These are phyloP conservation scores for Sungouiozyma ichnusensis DNA, from an alignment of 805 yeast species.

Conservation along the genomic window DNA sequence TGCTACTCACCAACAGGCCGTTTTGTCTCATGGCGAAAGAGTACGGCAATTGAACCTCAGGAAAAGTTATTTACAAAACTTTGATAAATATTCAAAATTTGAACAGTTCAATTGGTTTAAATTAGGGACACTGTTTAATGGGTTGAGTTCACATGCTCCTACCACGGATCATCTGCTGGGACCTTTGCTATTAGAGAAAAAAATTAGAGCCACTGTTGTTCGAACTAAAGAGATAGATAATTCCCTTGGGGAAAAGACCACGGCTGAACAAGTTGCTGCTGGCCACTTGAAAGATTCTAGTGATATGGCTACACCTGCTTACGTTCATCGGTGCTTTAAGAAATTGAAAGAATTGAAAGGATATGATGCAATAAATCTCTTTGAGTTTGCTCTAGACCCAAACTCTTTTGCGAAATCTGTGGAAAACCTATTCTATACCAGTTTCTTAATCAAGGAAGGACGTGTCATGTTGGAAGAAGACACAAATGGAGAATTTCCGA, in stretches of 20 bases:
- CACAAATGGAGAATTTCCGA: slow-evolving; percentile 37
- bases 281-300: slow-evolving; percentile 38
- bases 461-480: slow-evolving; percentile 46
- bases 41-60: slow-evolving; percentile 7
- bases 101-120: slow-evolving; percentile 47
- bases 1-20: no score
- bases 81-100: slow-evolving; percentile 28
- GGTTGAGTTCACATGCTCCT: slow-evolving; percentile 35
- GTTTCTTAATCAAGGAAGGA: slow-evolving; percentile 72
- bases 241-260: slow-evolving; percentile 27
- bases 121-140: slow-evolving; percentile 43
- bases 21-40: slow-evolving; percentile 14
- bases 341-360: slow-evolving; percentile 29
- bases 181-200: slow-evolving; percentile 54
- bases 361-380: slow-evolving; percentile 41
- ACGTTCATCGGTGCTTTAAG: slow-evolving; percentile 46
- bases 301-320: slow-evolving; percentile 52
- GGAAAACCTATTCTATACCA: slow-evolving; percentile 74
- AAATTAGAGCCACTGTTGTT: slow-evolving; percentile 25
- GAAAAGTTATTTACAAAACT: slow-evolving; percentile 18
- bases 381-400: slow-evolving; percentile 64
- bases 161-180: slow-evolving; percentile 58
- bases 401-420: slow-evolving; percentile 64
- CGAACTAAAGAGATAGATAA: slow-evolving; percentile 35
- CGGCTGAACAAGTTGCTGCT: slow-evolving; percentile 47